Percentiles rank a stretch among this genome's conserved stretches.
Evolutionary conservation across 1,284 basidiomycete genomes (phyloP).

Genomic region (Tilletia horrida): DNA sequence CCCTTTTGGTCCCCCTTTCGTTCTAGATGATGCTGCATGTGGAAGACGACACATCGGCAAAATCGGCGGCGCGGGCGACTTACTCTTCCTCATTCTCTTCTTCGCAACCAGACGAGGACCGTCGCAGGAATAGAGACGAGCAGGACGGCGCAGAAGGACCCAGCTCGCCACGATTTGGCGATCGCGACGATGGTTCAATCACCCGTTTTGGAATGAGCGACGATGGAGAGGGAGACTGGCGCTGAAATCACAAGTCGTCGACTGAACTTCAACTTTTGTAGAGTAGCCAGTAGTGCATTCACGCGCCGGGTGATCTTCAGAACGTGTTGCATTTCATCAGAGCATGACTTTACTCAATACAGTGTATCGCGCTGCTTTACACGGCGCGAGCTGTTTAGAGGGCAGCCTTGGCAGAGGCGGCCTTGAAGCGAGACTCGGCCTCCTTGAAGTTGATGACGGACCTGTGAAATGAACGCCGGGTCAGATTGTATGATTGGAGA

Average conservation of each 20-base stretch:
- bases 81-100: neutral
- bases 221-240: constrained; percentile 11
- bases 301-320: neutral
- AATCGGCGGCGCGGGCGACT: neutral
- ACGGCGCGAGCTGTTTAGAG: neutral
- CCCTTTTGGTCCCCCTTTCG: no score
- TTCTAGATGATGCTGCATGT: constrained; percentile 15
- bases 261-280: neutral
- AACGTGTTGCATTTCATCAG: neutral
- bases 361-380: no score
- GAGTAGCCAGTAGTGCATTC: neutral
- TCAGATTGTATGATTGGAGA: no score
- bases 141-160: neutral
- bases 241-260: neutral
- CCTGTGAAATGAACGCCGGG: neutral
- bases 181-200: neutral
- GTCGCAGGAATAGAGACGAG: neutral
- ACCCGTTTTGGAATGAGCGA: constrained; percentile 6
- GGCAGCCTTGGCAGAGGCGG: constrained; percentile 15
- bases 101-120: neutral
- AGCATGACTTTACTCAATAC: no score
- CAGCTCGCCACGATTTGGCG: neutral
- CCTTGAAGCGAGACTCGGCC: constrained; percentile 20
- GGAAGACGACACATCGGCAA: constrained; percentile 2
- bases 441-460: constrained; percentile 21